Conservation (phyloP, 2,329 filamentous ascomycete species). For the Rutstroemia sp. region DNA sequence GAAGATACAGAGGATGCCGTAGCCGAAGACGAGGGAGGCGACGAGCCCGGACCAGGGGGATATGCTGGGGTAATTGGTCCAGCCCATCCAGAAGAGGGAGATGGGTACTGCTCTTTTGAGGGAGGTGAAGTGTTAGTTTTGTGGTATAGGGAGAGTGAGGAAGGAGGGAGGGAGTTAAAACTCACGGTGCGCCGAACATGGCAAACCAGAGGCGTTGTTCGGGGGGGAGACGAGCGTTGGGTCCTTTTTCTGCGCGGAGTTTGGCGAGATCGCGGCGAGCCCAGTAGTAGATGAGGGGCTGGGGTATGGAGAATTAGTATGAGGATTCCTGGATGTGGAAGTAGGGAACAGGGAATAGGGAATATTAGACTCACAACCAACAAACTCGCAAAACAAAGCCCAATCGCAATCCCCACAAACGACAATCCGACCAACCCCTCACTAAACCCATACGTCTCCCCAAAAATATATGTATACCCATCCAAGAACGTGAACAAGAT, state of each 20-base stretch:
- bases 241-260: constrained; percentile 3
- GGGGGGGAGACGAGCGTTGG: constrained; percentile 34
- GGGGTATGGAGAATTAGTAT: constrained; percentile 20
- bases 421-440: constrained; percentile 66
- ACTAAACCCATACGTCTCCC: constrained; percentile 61
- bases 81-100: constrained; percentile 62
- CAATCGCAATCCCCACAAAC: constrained; percentile 55
- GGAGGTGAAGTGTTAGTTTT: not conserved
- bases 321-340: too few relatives aligned
- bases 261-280: constrained; percentile 13
- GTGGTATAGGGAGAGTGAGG: not conserved
- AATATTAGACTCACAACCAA: not conserved
- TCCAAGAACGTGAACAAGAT: constrained; percentile 81
- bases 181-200: constrained; percentile 51
- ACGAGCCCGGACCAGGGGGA: constrained; percentile 49
- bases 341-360: not conserved
- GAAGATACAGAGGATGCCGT: constrained; percentile 64
- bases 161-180: not conserved
- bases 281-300: constrained; percentile 30
- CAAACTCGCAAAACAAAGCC: constrained; percentile 47
- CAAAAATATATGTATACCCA: constrained; percentile 75
- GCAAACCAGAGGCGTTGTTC: constrained; percentile 58
- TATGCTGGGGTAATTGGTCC: constrained; percentile 52
- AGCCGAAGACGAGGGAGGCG: constrained; percentile 34
- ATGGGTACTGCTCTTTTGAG: constrained; percentile 41